Percentiles rank a stretch among this genome's conserved stretches.
These are phyloP conservation scores for Phytophthora uliginosa DNA, from an alignment of 352 stramenopile species.

Conservation along the genomic window DNA sequence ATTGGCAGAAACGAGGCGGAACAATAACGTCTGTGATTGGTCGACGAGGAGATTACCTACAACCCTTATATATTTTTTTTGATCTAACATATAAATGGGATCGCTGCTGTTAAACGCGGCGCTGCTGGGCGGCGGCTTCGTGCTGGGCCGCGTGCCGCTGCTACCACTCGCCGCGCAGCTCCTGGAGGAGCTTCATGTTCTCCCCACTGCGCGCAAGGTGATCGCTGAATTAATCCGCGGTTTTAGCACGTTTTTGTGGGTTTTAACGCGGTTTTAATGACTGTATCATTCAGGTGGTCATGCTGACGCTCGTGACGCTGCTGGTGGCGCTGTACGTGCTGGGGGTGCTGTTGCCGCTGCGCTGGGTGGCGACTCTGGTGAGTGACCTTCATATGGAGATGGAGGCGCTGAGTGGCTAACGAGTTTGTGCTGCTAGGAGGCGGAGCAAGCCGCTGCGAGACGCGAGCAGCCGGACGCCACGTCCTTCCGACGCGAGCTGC, in stretches of 20 bases:
- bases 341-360: constrained; percentile 65
- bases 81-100: no score
- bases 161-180: constrained; percentile 55
- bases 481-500: constrained; percentile 84
- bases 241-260: neutral
- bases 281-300: constrained; percentile 43
- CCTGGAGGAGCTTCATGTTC: constrained; percentile 54
- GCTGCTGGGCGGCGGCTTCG: constrained; percentile 70
- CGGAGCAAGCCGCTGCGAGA: constrained; percentile 39
- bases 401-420: constrained; percentile 1
- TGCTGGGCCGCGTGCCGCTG: constrained; percentile 67
- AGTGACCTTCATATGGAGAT: neutral
- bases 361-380: constrained; percentile 58
- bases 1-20: constrained; percentile 11
- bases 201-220: constrained; percentile 66
- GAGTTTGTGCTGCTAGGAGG: constrained; percentile 13
- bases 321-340: constrained; percentile 75
- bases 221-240: neutral
- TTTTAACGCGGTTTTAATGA: neutral
- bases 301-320: constrained; percentile 47
- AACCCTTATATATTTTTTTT: neutral
- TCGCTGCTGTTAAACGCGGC: constrained; percentile 75
- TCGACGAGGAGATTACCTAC: neutral
- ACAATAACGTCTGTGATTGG: constrained; percentile 6
- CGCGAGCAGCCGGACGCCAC: constrained; percentile 43